These are phyloP conservation scores for Meyerozyma carpophila DNA, from an alignment of 1,139 yeast species.

Conservation along the genomic window DNA sequence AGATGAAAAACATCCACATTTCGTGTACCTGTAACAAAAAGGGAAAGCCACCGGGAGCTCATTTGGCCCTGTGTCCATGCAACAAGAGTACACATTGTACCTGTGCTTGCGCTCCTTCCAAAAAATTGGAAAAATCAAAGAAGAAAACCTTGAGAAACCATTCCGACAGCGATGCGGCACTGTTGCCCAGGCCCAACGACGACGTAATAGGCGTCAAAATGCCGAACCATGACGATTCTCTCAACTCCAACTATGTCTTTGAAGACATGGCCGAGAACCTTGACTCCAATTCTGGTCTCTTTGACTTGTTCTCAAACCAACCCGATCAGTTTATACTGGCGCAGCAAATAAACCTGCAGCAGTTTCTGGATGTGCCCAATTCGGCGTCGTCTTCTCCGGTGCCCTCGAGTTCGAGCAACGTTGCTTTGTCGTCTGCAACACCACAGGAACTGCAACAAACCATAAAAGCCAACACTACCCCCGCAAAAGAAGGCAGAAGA, in stretches of 20 bases:
- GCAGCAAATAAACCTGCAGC: slow-evolving; percentile 1
- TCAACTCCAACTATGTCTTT: slow-evolving; percentile 21
- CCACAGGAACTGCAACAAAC: neutral
- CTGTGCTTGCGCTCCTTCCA: slow-evolving; percentile 39
- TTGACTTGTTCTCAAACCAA: slow-evolving; percentile 20
- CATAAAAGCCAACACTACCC: neutral
- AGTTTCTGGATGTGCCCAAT: slow-evolving; percentile 2
- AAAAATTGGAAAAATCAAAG: slow-evolving; percentile 23
- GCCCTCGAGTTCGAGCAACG: neutral
- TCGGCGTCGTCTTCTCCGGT: slow-evolving; percentile 1
- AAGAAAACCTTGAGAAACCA: slow-evolving; percentile 21
- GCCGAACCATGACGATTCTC: slow-evolving; percentile 3
- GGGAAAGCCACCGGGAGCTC: slow-evolving; percentile 41
- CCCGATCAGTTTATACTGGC: slow-evolving; percentile 3
- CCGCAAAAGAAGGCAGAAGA: neutral
- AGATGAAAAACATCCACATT: slow-evolving; percentile 62
- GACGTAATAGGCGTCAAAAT: slow-evolving; percentile 2
- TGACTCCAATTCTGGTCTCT: slow-evolving; percentile 24
- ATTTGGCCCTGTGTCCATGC: slow-evolving; percentile 50
- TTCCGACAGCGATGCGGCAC: slow-evolving; percentile 14
- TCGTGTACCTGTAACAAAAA: slow-evolving; percentile 69
- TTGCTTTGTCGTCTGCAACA: neutral
- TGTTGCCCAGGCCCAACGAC: slow-evolving; percentile 1
- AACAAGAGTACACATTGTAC: slow-evolving; percentile 54
- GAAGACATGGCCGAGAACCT: slow-evolving; percentile 31